Evolutionary conservation across 129 eudicot species (phyloP).

Genomic region (Helichrysum umbraculigerum): DNA sequence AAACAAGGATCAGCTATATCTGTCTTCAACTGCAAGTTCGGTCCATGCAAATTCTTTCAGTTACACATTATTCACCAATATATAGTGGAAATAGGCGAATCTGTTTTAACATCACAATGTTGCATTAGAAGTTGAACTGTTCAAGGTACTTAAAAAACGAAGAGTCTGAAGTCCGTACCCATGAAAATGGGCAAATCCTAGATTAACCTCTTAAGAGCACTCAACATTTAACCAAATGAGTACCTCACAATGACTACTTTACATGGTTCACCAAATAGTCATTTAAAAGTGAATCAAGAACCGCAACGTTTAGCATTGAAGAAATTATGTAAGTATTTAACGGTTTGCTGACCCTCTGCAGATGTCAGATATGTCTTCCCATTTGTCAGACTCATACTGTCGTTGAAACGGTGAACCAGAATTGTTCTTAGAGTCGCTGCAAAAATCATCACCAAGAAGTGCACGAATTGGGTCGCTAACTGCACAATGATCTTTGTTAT

Average conservation of each 20-base stretch:
- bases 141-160: slow-evolving; percentile 10
- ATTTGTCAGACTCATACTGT: slow-evolving; percentile 30
- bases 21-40: background rate
- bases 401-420: slow-evolving; percentile 24
- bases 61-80: background rate
- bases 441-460: slow-evolving; percentile 55
- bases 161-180: background rate
- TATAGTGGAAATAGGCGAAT: background rate
- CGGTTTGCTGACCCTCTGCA: slow-evolving; percentile 21
- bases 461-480: slow-evolving; percentile 52
- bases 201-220: slow-evolving; percentile 17
- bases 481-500: slow-evolving; percentile 38
- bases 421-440: slow-evolving; percentile 39
- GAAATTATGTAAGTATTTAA: slow-evolving; percentile 14
- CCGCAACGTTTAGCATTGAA: background rate
- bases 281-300: slow-evolving; percentile 16
- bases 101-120: background rate
- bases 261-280: slow-evolving; percentile 34
- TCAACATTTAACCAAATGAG: slow-evolving; percentile 25
- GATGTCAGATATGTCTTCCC: slow-evolving; percentile 40
- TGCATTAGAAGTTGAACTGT: slow-evolving; percentile 16
- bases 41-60: background rate
- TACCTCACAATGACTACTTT: slow-evolving; percentile 25
- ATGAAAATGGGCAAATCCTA: slow-evolving; percentile 25
- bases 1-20: background rate